Evolutionary conservation across 345 rosid genomes (phyloP).

Genomic region (Kernera saxatilis): DNA sequence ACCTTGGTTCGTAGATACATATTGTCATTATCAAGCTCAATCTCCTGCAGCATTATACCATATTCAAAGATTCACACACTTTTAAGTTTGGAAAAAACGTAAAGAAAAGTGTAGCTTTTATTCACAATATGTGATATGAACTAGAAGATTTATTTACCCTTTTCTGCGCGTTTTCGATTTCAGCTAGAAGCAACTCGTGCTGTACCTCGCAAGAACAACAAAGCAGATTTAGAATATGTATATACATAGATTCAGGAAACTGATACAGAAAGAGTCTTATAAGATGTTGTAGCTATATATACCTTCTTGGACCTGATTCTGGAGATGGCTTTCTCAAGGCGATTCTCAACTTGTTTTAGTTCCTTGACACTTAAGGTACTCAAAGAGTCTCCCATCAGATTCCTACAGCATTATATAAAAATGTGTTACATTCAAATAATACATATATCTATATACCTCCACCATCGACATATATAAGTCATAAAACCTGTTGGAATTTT

Average conservation of each 20-base stretch:
- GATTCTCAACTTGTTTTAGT: constrained; percentile 90
- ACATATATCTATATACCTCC: background rate
- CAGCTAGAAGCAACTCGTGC: constrained; percentile 95
- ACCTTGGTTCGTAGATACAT: constrained; percentile 81
- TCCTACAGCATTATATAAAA: constrained; percentile 38
- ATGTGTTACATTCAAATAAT: background rate
- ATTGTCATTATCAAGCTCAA: constrained; percentile 85
- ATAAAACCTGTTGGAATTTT: constrained; percentile 83
- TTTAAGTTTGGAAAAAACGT: background rate
- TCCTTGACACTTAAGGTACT: constrained; percentile 79
- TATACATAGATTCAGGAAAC: background rate
- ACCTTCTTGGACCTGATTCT: constrained; percentile 98
- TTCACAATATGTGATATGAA: background rate
- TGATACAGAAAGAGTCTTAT: background rate
- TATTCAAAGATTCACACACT: background rate
- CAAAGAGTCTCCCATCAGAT: constrained; percentile 87
- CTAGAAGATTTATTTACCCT: constrained; percentile 43
- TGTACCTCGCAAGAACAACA: constrained; percentile 33
- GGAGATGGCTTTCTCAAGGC: constrained; percentile 90
- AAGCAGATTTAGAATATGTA: background rate
- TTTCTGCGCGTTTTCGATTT: constrained; percentile 87
- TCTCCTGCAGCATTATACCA: constrained; percentile 47
- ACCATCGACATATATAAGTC: background rate
- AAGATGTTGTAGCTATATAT: constrained; percentile 7
- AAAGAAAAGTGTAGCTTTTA: too few relatives aligned